Evolutionary conservation across 2,329 filamentous ascomycete species (phyloP).

Genomic region (Trichoderma pleuroti): DNA sequence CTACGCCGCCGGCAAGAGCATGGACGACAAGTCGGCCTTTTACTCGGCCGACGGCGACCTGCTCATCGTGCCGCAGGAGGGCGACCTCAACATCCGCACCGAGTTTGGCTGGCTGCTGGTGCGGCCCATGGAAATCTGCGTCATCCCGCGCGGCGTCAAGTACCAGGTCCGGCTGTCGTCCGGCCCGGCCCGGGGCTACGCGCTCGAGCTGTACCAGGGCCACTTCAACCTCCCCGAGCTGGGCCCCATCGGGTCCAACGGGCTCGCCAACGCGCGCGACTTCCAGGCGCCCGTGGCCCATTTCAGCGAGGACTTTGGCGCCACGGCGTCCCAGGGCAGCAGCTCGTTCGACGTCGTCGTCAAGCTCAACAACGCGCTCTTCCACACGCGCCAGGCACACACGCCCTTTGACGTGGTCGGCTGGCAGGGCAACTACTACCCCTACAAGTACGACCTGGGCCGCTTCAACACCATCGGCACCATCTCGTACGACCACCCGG

Average conservation of each 20-base stretch:
- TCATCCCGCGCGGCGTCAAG: conserved; percentile 70
- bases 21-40: conserved; percentile 71
- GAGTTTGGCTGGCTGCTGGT: conserved; percentile 72
- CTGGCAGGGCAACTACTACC: conserved; percentile 78
- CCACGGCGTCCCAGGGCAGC: conserved; percentile 37
- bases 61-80: conserved; percentile 71
- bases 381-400: conserved; percentile 62
- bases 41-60: conserved; percentile 82
- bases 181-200: conserved; percentile 66
- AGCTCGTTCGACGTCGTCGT: conserved; percentile 49
- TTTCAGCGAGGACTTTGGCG: conserved; percentile 60
- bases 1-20: conserved; percentile 74
- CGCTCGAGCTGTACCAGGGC: conserved; percentile 69
- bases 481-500: conserved; percentile 72
- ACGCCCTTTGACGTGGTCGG: conserved; percentile 76
- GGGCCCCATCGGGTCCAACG: conserved; percentile 69
- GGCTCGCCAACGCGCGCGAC: conserved; percentile 71
- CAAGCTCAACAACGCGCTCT: conserved; percentile 66
- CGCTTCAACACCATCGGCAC: conserved; percentile 72
- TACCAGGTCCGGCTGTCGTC: conserved; percentile 66
- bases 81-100: conserved; percentile 70
- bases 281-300: conserved; percentile 69
- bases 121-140: conserved; percentile 73
- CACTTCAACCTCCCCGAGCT: conserved; percentile 70
- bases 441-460: conserved; percentile 78